Evolutionary conservation across 2,329 filamentous ascomycete genomes (phyloP).

Genomic region (Eurotiales sp.): DNA sequence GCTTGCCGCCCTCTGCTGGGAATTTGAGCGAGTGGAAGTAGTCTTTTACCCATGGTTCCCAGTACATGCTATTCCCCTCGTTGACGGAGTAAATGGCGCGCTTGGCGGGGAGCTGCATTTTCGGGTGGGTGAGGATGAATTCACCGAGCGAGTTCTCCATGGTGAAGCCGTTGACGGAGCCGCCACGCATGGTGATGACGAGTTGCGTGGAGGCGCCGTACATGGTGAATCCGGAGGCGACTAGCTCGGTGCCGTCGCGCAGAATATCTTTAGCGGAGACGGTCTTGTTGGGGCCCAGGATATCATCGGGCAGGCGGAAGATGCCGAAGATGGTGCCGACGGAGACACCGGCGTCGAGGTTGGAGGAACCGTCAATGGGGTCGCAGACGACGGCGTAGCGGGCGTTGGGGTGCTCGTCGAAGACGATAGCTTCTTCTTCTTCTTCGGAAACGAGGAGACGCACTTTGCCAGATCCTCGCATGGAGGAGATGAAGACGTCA

Average conservation of each 20-base stretch:
- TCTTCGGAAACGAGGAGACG: conserved; percentile 95
- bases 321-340: conserved; percentile 97
- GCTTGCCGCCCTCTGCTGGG: conserved; percentile 68
- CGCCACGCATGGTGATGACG: conserved; percentile 93
- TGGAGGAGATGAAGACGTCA: conserved; percentile 92
- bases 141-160: conserved; percentile 94
- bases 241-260: conserved; percentile 81
- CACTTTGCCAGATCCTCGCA: conserved; percentile 88
- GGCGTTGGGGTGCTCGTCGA: conserved; percentile 67
- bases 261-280: conserved; percentile 69
- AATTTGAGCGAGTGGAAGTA: conserved; percentile 90
- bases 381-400: conserved; percentile 96
- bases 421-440: conserved; percentile 88
- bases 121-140: conserved; percentile 95
- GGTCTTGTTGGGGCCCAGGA: conserved; percentile 50
- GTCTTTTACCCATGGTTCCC: conserved; percentile 79
- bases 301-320: conserved; percentile 77
- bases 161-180: conserved; percentile 93
- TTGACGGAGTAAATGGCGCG: conserved; percentile 96
- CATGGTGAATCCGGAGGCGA: conserved; percentile 99
- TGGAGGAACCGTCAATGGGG: conserved; percentile 95
- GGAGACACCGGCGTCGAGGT: conserved; percentile 94
- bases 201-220: conserved; percentile 96
- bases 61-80: conserved; percentile 97
- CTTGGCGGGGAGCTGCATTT: conserved; percentile 81